These are phyloP conservation scores for Oleoguttula mirabilis DNA, from an alignment of 495 filamentous ascomycete genomes.

Conservation along the genomic window DNA sequence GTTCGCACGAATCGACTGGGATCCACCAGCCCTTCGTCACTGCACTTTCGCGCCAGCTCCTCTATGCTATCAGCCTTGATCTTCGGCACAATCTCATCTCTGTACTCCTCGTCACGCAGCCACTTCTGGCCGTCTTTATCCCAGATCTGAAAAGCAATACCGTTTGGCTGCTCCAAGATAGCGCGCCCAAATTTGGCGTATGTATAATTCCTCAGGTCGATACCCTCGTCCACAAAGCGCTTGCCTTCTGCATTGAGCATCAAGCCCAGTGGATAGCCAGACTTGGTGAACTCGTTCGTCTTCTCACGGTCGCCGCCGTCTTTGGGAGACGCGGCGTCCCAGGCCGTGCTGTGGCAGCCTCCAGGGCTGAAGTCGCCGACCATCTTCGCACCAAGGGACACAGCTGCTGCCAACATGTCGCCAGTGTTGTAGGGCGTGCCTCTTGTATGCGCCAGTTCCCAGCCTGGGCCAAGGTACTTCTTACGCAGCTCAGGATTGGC, in stretches of 20 bases:
- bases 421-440: slow-evolving; percentile 52
- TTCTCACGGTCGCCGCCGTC: slow-evolving; percentile 40
- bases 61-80: slow-evolving; percentile 38
- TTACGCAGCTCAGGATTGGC: slow-evolving; percentile 41
- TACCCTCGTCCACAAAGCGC: slow-evolving; percentile 52
- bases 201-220: slow-evolving; percentile 51
- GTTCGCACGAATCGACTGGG: slow-evolving; percentile 35
- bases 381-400: slow-evolving; percentile 35
- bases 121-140: slow-evolving; percentile 35
- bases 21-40: slow-evolving; percentile 33
- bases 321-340: slow-evolving; percentile 47
- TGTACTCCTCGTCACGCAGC: slow-evolving; percentile 47
- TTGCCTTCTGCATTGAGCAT: slow-evolving; percentile 47
- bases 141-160: slow-evolving; percentile 52
- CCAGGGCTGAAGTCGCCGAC: slow-evolving; percentile 48
- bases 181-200: slow-evolving; percentile 49
- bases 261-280: slow-evolving; percentile 51
- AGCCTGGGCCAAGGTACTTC: slow-evolving; percentile 48
- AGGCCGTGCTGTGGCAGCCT: slow-evolving; percentile 50
- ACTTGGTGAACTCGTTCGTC: slow-evolving; percentile 55
- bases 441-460: slow-evolving; percentile 48
- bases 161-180: slow-evolving; percentile 43
- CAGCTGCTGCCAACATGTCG: slow-evolving; percentile 38
- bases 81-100: slow-evolving; percentile 39
- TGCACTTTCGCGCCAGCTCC: slow-evolving; percentile 40